Evolutionary conservation across 2,329 filamentous ascomycete genomes (phyloP), one percentile per base, ranked within the genome.

Genomic region (Verticillium nubilum): DNA sequence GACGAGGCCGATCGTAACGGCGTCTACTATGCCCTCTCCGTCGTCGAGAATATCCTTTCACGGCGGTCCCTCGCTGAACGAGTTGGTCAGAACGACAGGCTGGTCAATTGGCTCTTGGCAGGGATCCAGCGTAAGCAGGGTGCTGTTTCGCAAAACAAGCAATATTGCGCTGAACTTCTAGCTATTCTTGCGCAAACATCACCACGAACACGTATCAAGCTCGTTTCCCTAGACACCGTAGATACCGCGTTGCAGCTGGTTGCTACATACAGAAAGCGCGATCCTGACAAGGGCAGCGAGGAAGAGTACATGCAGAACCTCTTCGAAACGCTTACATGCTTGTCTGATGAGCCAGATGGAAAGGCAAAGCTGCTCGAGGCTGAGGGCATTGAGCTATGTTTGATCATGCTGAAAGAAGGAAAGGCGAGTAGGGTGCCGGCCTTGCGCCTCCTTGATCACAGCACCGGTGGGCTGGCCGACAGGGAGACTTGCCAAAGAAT

Each of bases 271-370:
- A 87, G 95, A 59, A 90, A 89, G 76, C 84, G 87, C 55, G 93
- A 99, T 69, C 95, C 95, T 0, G 84, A 87, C 55, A 94, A 90
- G 69, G 91, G 92, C 60, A 87, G 88, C 31, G 95, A 98, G 72
- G 93, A 97, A 70, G 95, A 99, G 75, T 97, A 91, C 71, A 90
- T 96, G 70, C 92, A 96, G 73, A 97, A 99, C 65, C 71, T 97
- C 0, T 99, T 99, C 71, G 93, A 97, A 69, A 86, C 88, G 1
- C 72, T 98, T 19, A 90, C 91, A 1, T 96, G 90, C 66, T 76
- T 96, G 1, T 89, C 88, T 0, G 90, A 96, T 66, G 89, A 92
- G 60, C 72, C 80, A 0, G 74, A 81, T 4, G 93, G 93, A 5
- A 97, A 97, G 72, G 69, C 76, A 10, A 91, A 91, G 61, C 95